These are phyloP conservation scores for Russula virescens DNA, from an alignment of 768 basidiomycete genomes.

Conservation along the genomic window DNA sequence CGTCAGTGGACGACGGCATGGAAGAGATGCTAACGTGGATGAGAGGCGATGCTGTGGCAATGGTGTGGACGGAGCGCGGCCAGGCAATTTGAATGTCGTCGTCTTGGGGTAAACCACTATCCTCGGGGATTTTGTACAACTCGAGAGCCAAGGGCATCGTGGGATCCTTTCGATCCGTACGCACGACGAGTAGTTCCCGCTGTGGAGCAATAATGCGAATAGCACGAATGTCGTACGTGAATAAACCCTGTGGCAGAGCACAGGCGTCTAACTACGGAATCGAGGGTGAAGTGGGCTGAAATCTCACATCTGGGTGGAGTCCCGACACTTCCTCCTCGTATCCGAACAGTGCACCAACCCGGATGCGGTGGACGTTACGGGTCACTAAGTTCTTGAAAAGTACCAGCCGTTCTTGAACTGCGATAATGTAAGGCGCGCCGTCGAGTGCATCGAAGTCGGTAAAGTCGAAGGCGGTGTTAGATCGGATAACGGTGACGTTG, in stretches of 20 bases:
- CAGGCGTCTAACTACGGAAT: constrained; percentile 9
- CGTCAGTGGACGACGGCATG: constrained; percentile 12
- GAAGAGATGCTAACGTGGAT: constrained; percentile 15
- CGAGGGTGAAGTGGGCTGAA: constrained; percentile 6
- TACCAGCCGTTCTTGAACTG: constrained; percentile 12
- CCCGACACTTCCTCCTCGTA: constrained; percentile 19
- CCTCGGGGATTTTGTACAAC: constrained; percentile 18
- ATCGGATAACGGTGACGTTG: constrained; percentile 11
- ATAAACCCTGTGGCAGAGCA: constrained; percentile 15
- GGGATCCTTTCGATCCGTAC: constrained; percentile 13
- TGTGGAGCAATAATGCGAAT: constrained; percentile 21
- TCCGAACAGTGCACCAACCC: constrained; percentile 18
- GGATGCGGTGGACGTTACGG: constrained; percentile 5
- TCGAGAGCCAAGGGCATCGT: constrained; percentile 16
- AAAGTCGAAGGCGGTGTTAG: constrained; percentile 18
- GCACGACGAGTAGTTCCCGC: constrained; percentile 22
- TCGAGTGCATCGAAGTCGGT: constrained; percentile 19
- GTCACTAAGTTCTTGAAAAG: constrained; percentile 20
- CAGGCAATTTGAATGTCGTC: background rate
- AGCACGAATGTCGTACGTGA: constrained; percentile 21
- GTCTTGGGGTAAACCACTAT: background rate
- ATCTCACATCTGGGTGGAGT: constrained; percentile 17
- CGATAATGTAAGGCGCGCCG: constrained; percentile 9
- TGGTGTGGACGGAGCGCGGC: constrained; percentile 21
- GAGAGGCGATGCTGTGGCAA: constrained; percentile 6